Evolutionary conservation across 1,284 basidiomycete genomes (phyloP), one percentile per base, ranked within the genome.

Genomic region (Papiliotrema flavescens): DNA sequence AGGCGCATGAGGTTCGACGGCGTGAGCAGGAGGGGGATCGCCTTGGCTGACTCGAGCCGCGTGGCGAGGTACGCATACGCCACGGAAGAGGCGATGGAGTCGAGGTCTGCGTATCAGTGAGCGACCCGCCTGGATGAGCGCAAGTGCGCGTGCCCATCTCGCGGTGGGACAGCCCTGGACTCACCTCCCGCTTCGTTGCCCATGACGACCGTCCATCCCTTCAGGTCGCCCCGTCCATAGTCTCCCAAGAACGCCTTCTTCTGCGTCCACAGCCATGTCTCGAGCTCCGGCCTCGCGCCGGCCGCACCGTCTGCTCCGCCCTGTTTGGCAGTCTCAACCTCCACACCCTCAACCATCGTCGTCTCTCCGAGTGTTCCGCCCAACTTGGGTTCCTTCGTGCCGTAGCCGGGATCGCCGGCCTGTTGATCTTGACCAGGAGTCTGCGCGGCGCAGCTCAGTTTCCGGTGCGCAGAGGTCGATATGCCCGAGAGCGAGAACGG

Each of bases 161-260:
- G n/a, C n/a, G n/a, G n/a, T n/a, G n/a, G n/a, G 19, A 20, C 42
- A 14, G 14, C n/a, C 17, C 42, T 20, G 13, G 23, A 66, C 83
- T 57, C 67, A 90, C 92, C 91, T 69, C 90, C 90, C 11, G 92
- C 89, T 75, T 95, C 91, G 69, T 96, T 95, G 1, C 92, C 92
- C 83, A 90, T 89, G 0, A 85, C 86, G 5, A 94, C 79, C 0
- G 83, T 86, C 91, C 91, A 96, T 42, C 85, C 82, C 9, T 68
- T 64, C 13, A 69, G 80, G 51, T 76, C 77, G 0, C 79, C 80
- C 1, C 64, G 63, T 8, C 72, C 57, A 5, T 84, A 57, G 35
- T 80, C 82, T 2, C 63, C 63, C 48, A 84, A 56, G 62, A 84
- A 85, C 3, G 61, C 62, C n/a, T 71, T 62, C 57, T 80, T 82